These are phyloP conservation scores for Nemania sp. DNA, from an alignment of 2,329 filamentous ascomycete genomes.

Conservation along the genomic window DNA sequence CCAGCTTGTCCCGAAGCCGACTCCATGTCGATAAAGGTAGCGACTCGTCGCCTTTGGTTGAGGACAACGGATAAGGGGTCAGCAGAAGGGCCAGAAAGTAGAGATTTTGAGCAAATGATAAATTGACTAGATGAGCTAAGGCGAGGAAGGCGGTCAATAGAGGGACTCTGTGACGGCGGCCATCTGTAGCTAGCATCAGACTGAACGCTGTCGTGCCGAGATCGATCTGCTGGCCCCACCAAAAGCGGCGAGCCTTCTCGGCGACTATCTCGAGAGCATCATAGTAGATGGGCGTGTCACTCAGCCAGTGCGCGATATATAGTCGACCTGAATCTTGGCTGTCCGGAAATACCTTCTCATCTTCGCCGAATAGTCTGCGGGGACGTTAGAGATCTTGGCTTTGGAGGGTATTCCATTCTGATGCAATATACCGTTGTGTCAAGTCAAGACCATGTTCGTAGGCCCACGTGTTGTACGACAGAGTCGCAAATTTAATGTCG, in stretches of 20 bases:
- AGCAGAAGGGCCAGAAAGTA: conserved; percentile 64
- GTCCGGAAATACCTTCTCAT: conserved; percentile 4
- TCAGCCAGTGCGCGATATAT: conserved; percentile 55
- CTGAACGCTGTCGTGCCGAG: conserved; percentile 58
- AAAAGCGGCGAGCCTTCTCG: conserved; percentile 58
- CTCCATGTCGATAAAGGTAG: conserved; percentile 38
- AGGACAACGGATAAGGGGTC: conserved; percentile 53
- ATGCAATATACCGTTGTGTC: conserved; percentile 35
- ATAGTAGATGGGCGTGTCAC: conserved; percentile 53
- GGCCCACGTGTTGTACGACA: conserved; percentile 47
- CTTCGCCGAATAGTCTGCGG: conserved; percentile 30
- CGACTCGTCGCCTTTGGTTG: conserved; percentile 37
- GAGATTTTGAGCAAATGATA: conserved; percentile 65
- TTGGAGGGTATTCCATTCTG: neutral
- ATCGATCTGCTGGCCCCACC: conserved; percentile 66
- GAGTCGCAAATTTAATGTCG: conserved; percentile 33
- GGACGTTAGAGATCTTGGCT: conserved; percentile 14
- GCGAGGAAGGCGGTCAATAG: conserved; percentile 59
- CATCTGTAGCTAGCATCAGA: conserved; percentile 61
- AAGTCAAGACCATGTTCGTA: conserved; percentile 41
- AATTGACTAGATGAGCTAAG: conserved; percentile 60
- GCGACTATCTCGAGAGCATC: conserved; percentile 59
- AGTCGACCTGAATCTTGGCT: conserved; percentile 38
- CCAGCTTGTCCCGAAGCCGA: conserved; percentile 36
- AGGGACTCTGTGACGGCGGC: conserved; percentile 59